These are phyloP conservation scores for Pyricularia sp. DNA, from an alignment of 2,329 filamentous ascomycete genomes.

Conservation along the genomic window DNA sequence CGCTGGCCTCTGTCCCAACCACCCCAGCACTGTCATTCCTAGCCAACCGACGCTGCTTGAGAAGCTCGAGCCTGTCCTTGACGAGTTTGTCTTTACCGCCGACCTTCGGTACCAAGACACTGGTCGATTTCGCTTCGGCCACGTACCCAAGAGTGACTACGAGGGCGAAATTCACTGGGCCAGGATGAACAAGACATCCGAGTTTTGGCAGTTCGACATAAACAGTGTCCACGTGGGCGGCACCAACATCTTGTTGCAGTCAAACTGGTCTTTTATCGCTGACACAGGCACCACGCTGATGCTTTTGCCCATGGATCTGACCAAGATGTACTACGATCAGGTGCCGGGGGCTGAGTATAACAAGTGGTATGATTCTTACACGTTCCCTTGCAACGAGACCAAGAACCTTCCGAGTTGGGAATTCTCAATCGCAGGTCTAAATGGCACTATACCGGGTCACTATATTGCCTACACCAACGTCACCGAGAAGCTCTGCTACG, in stretches of 20 bases:
- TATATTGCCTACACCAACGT: constrained; percentile 36
- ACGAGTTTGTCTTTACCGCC: constrained; percentile 31
- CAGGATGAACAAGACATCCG: constrained; percentile 36
- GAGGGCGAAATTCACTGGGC: constrained; percentile 28
- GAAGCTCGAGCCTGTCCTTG: constrained; percentile 25
- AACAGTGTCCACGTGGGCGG: constrained; percentile 21
- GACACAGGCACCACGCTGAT: constrained; percentile 60
- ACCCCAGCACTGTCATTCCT: constrained; percentile 29
- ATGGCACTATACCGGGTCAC: constrained; percentile 34
- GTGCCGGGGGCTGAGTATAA: constrained; percentile 39
- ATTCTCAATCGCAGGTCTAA: constrained; percentile 28
- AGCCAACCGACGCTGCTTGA: constrained; percentile 31
- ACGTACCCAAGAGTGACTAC: constrained; percentile 26
- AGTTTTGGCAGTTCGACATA: constrained; percentile 26
- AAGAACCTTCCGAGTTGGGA: constrained; percentile 34
- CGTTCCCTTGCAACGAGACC: constrained; percentile 36
- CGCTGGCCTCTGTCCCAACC: constrained; percentile 35
- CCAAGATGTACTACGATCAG: constrained; percentile 43
- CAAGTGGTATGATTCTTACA: constrained; percentile 30
- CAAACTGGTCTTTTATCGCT: constrained; percentile 39
- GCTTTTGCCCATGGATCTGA: constrained; percentile 43
- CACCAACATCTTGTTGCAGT: constrained; percentile 21
- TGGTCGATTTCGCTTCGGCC: constrained; percentile 39
- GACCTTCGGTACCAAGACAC: constrained; percentile 34
- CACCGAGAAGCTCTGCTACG: constrained; percentile 50